These are phyloP conservation scores for Eucommia ulmoides DNA, from an alignment of 257 asterid species.

Conservation along the genomic window DNA sequence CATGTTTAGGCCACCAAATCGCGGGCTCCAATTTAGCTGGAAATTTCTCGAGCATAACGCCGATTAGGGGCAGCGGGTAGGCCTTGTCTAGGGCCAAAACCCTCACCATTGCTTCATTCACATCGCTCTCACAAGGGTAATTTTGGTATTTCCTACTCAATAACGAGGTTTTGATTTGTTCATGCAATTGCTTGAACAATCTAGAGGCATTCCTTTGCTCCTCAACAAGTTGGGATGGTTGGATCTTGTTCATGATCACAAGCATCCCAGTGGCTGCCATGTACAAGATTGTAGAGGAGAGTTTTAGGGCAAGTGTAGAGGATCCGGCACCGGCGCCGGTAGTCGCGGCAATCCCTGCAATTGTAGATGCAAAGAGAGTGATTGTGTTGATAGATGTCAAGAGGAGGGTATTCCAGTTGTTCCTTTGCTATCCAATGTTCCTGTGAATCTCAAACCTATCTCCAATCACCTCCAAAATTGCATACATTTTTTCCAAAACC, in stretches of 20 bases:
- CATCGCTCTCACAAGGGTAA: slow-evolving; percentile 3
- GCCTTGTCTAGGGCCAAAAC: slow-evolving; percentile 21
- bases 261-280: slow-evolving; percentile 13
- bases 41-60: slow-evolving; percentile 21
- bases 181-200: slow-evolving; percentile 13
- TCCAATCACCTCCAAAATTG: background rate
- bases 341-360: background rate
- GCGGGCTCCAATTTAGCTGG: slow-evolving; percentile 13
- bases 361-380: background rate
- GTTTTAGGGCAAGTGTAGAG: background rate
- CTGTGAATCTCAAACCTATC: background rate
- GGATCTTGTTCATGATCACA: slow-evolving; percentile 17
- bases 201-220: slow-evolving; percentile 17
- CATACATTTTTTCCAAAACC: background rate
- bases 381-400: background rate
- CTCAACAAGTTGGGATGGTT: slow-evolving; percentile 24
- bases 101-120: slow-evolving; percentile 2
- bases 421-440: background rate
- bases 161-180: slow-evolving; percentile 8
- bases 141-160: no score
- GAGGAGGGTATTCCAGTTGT: background rate
- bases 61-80: slow-evolving; percentile 18
- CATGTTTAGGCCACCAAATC: slow-evolving; percentile 16
- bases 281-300: slow-evolving; percentile 6
- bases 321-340: background rate